Base-by-base conservation (phyloP, 257 asterid genomes). In the Ocimum tenuiflorum region DNA sequence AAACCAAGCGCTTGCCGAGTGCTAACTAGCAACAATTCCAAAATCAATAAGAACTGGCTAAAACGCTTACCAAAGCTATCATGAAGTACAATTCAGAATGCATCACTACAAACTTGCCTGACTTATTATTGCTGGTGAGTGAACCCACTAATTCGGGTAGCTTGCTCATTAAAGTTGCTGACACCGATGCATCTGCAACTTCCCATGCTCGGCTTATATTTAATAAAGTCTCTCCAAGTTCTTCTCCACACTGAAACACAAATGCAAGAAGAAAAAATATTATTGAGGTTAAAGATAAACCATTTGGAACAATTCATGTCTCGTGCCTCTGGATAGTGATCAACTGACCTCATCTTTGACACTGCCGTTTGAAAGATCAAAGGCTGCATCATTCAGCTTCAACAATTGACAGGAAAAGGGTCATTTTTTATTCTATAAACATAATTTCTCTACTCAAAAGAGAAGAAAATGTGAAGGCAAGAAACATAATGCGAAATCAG, bases 361-460 rank as follows among this genome's bases (percentile, higher is more conserved):
- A 9, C 74, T 67, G 48, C 99, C 99, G 24, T 83, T 92, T 47
- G 99, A 92, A 76, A 92, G 97, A 83, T 92, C 99, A 80, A 92
- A 92, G 54, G 97, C 96, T 15, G 99, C 99, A 84, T 92, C 99
- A 20, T 89, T 92, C 83, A 92, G 81, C 97, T 89, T 75, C 87
- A 78, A 50, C 75, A 81, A 47, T 63, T 24, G 23, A 60, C 7
- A 65, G 4, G 35, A 33, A 68, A 39, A 68, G 13, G 36, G 20
- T 47, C 63, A 65, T 38, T 55, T 69, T 48, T 59, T n/a, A n/a
- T n/a, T 35, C 46, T 15, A 42, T 27, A 39, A 35, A 13, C 27
- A 55, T 23, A 33, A 20, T 35, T 22, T 14, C 20, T 68, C 50
- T 13, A 46, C 31, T 56, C 57, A 50, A 48, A 56, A 53, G 33